phyloP scores from a whole-genome alignment of 2,329 filamentous ascomycete genomes.

The Cercospora beticola region DNA sequence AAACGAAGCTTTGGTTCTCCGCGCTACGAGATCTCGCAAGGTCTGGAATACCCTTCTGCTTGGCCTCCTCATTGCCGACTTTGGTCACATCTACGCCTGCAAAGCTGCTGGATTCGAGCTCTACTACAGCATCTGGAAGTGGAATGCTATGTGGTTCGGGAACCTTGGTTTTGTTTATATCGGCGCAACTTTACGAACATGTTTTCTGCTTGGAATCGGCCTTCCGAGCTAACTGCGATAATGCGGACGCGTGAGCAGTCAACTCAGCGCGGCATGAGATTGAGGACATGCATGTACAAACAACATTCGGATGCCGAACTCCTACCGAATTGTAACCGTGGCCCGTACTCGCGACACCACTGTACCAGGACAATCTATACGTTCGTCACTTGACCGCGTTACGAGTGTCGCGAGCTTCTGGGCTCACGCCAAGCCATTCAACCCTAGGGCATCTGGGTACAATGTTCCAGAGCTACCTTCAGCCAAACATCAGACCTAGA shows the following conservation, averaged over 20 bases:
- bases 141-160: conserved; percentile 39
- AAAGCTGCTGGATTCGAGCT: conserved; percentile 57
- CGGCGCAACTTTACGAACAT: conserved; percentile 35
- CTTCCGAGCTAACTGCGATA: not conserved
- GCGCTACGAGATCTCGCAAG: conserved; percentile 63
- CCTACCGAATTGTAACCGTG: not conserved
- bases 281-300: not conserved
- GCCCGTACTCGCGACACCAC: not conserved
- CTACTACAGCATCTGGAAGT: conserved; percentile 39
- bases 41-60: conserved; percentile 71
- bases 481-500: not conserved
- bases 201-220: conserved; percentile 39
- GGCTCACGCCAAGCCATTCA: not conserved
- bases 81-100: conserved; percentile 72
- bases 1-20: conserved; percentile 73
- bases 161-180: conserved; percentile 41
- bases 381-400: not conserved
- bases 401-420: not conserved
- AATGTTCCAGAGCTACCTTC: conserved; percentile 11
- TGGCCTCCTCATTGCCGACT: conserved; percentile 69
- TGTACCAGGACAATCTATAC: not conserved
- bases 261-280: not conserved
- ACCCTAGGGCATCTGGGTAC: not conserved
- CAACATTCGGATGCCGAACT: not conserved
- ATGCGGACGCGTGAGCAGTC: not conserved